Percentiles rank a stretch among this genome's conserved stretches.
Conservation (phyloP, 2,329 filamentous ascomycete genomes). For the Periconia sp. region DNA sequence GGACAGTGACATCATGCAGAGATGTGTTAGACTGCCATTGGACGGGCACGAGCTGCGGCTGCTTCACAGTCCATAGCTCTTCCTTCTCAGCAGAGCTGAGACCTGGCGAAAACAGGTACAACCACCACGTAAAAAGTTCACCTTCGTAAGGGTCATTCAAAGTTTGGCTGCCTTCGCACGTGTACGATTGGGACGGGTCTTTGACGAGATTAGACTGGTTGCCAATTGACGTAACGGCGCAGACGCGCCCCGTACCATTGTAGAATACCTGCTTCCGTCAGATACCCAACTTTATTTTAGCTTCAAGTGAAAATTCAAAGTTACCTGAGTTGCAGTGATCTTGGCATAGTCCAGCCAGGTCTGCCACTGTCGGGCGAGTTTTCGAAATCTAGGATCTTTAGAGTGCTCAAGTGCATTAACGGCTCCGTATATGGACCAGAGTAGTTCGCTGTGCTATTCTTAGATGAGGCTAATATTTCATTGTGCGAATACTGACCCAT, state of each 20-base stretch:
- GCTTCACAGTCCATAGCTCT: slow-evolving; percentile 3
- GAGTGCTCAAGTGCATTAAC: no score
- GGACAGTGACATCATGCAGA: slow-evolving; percentile 6
- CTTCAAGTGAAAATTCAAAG: no score
- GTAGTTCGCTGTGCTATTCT: no score
- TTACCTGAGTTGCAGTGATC: slow-evolving; percentile 2
- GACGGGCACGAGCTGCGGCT: slow-evolving; percentile 1
- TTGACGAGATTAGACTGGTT: slow-evolving; percentile 5
- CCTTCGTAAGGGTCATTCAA: slow-evolving; percentile 9
- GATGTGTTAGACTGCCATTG: slow-evolving; percentile 9
- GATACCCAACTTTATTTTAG: not conserved
- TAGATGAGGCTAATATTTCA: no score
- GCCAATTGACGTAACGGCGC: slow-evolving; percentile 5
- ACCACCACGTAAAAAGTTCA: slow-evolving; percentile 6
- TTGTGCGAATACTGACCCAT: no score
- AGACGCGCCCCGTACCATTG: slow-evolving; percentile 9
- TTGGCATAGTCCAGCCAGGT: slow-evolving; percentile 7
- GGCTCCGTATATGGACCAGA: no score
- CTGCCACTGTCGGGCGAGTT: slow-evolving; percentile 3
- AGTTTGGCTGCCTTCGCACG: slow-evolving; percentile 6
- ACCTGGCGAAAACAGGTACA: slow-evolving; percentile 4
- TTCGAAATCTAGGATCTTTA: not conserved
- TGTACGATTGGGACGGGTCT: slow-evolving; percentile 3
- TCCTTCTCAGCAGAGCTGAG: not conserved
- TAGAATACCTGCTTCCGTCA: slow-evolving; percentile 4